Evolutionary conservation across 2,329 filamentous ascomycete genomes (phyloP), one percentile per base, ranked within the genome.

Genomic region (Ampelomyces quisqualis): DNA sequence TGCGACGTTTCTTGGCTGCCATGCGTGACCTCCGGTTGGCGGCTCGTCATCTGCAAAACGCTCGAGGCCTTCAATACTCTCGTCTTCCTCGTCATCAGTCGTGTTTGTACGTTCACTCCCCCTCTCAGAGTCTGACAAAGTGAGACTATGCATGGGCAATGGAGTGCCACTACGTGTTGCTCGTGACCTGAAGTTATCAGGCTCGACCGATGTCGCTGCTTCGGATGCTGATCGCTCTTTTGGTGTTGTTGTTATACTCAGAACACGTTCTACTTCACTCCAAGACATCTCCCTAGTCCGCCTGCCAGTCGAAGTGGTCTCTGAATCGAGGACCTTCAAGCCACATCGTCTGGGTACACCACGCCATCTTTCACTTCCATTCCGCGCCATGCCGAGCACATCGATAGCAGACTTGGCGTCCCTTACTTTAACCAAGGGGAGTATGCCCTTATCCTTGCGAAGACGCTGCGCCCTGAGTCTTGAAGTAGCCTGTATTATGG

Each of bases 401-500:
- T 77, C 70, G 10, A 80, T 55, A 14, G 82, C 80, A 9, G 78
- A 70, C 22, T 64, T 60, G 0, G 84, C 78, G 58, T 83, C 80
- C 37, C 73, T 60, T 18, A 47, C 57, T 42, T 65, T 72, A 9
- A 79, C 66, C 1, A 65, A 44, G 6, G 60, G 66, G 6, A 52
- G 51, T 23, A 59, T 65, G 2, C 50, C 51, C 15, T 63, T 66
- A 10, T 51, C 55, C 3, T 41, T 28, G 8, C 61, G 57, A 28
- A 50, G 55, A 24, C 64, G 64, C 53, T 62, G 68, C 24, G 81
- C 74, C 37, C 82, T 77, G 17, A 89, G 69, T 28, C 88, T 77
- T 2, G 85, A 85, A 62, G 80, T 77, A n/a, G 84, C 80, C 43
- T 88, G 79, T 55, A 85, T 86, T 0, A 93, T 70, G 0, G 81